phyloP scores from a whole-genome alignment of 2,329 filamentous ascomycete species.

The Monilinia laxa region DNA sequence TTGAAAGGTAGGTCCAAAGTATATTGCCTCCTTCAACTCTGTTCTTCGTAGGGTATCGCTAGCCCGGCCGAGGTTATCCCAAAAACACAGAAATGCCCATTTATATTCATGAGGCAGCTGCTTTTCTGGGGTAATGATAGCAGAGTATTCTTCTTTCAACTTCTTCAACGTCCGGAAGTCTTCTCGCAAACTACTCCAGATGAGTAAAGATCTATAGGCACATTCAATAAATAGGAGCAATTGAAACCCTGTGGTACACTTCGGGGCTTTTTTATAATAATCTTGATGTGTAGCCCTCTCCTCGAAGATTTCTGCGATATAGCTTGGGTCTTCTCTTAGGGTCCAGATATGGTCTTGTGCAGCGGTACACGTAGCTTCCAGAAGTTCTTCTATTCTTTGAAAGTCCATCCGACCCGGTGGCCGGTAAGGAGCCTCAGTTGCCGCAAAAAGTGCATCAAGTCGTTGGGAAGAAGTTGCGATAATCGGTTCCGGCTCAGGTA shows the following conservation, averaged over 20 bases:
- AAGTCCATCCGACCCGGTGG: background rate
- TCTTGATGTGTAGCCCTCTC: background rate
- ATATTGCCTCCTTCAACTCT: background rate
- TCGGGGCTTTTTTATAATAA: background rate
- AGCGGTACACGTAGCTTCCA: background rate
- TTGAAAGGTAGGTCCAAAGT: background rate
- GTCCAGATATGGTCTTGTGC: conserved; percentile 6
- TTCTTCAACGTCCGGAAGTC: background rate
- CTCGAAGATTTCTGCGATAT: background rate
- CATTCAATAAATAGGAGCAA: background rate
- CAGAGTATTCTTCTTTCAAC: background rate
- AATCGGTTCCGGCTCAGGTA: background rate
- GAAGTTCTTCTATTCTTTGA: background rate
- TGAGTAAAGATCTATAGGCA: background rate
- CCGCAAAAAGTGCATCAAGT: background rate
- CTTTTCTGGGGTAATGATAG: background rate
- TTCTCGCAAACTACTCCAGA: background rate
- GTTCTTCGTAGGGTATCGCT: background rate
- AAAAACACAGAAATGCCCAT: background rate
- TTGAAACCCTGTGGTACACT: background rate
- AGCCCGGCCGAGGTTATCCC: background rate
- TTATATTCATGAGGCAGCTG: background rate
- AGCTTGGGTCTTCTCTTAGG: background rate
- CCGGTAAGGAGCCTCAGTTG: background rate
- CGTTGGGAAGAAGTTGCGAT: background rate